Evolutionary conservation across 331 rosid genomes (phyloP).

Genomic region (Malus hybrid): DNA sequence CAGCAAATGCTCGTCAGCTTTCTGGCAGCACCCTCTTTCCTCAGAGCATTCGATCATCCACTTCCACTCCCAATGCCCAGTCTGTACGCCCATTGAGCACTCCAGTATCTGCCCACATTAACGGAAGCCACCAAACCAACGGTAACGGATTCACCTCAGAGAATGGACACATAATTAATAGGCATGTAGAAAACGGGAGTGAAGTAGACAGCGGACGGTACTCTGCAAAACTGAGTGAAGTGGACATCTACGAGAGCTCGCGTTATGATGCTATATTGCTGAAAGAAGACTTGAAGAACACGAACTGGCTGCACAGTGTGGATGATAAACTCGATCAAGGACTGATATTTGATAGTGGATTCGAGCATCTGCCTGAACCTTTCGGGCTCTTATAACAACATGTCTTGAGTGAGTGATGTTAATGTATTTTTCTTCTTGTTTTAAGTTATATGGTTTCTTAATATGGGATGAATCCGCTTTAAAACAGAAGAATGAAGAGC

Average conservation of each 20-base stretch:
- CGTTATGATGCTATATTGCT: conserved; percentile 82
- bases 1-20: conserved; percentile 56
- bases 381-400: conserved; percentile 63
- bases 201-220: conserved; percentile 42
- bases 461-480: conserved; percentile 31
- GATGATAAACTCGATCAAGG: conserved; percentile 71
- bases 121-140: conserved; percentile 29
- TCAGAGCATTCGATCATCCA: conserved; percentile 58
- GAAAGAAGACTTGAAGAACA: conserved; percentile 84
- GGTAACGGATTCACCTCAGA: conserved; percentile 31
- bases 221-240: conserved; percentile 53
- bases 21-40: conserved; percentile 77
- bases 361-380: conserved; percentile 89
- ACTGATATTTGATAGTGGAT: conserved; percentile 77
- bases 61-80: conserved; percentile 46
- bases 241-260: conserved; percentile 83
- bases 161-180: conserved; percentile 25
- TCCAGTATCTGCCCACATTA: conserved; percentile 29
- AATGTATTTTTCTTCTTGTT: background rate
- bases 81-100: conserved; percentile 35
- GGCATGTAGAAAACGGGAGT: conserved; percentile 31
- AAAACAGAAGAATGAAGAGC: conserved; percentile 40
- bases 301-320: conserved; percentile 74
- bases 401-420: conserved; percentile 16
- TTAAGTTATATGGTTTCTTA: conserved; percentile 25